Evolutionary conservation across 2,329 filamentous ascomycete genomes (phyloP).

Genomic region (Colletotrichum sp.): DNA sequence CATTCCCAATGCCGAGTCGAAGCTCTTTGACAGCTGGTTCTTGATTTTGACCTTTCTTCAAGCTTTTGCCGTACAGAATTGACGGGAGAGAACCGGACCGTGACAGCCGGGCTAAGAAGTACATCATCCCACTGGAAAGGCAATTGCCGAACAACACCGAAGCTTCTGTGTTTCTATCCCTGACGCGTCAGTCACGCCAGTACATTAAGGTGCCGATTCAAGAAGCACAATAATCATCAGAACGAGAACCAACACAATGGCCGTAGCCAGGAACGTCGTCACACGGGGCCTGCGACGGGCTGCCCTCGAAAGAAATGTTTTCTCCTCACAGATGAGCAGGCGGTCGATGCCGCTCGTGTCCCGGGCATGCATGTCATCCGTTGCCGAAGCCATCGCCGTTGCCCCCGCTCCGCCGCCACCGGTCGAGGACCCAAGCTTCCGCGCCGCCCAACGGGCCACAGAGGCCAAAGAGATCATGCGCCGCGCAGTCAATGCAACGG

Average conservation of each 20-base stretch:
- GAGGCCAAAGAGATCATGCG: constrained; percentile 37
- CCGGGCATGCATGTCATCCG: constrained; percentile 14
- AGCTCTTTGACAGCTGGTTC: not conserved
- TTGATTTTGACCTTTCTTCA: not conserved
- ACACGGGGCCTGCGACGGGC: not conserved
- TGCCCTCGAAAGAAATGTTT: not conserved
- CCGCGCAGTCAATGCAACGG: constrained; percentile 63
- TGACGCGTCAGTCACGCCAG: not conserved
- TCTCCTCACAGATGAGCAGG: not conserved
- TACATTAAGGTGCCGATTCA: not conserved
- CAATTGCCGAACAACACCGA: not conserved
- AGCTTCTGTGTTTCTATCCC: not conserved
- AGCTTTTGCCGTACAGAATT: not conserved
- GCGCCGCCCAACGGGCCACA: not conserved
- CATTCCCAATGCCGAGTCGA: not conserved
- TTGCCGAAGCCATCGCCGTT: constrained; percentile 1
- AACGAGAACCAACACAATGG: not conserved
- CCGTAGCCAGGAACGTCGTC: not conserved
- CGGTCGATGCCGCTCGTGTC: not conserved
- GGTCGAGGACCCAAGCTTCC: not conserved
- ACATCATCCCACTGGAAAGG: not conserved
- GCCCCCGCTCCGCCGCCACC: constrained; percentile 15
- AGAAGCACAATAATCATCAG: not conserved
- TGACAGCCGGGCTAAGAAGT: not conserved
- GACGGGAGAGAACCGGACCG: not conserved